Evolutionary conservation across 768 basidiomycete genomes (phyloP).

Genomic region (Obba rivulosa): DNA sequence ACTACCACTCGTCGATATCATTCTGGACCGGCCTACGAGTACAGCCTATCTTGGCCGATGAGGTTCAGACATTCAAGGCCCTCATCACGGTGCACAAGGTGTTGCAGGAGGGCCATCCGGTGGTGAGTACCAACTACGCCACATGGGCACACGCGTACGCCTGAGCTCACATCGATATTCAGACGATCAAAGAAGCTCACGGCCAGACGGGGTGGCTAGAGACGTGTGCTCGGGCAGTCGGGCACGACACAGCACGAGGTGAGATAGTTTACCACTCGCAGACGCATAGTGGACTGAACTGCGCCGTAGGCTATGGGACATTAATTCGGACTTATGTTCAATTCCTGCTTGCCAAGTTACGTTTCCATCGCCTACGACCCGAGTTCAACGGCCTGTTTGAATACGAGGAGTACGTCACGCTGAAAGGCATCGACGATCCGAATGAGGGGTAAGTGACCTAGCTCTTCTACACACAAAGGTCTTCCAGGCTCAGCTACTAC

Average conservation of each 20-base stretch:
- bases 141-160: not conserved
- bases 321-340: slow-evolving; percentile 95
- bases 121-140: slow-evolving; percentile 45
- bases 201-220: slow-evolving; percentile 97
- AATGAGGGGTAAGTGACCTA: slow-evolving; percentile 82
- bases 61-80: slow-evolving; percentile 97
- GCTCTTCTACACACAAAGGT: not conserved
- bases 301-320: slow-evolving; percentile 72
- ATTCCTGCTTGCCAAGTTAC: slow-evolving; percentile 90
- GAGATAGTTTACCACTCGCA: not conserved
- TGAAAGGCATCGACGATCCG: slow-evolving; percentile 97
- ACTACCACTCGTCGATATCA: slow-evolving; percentile 95
- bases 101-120: slow-evolving; percentile 94
- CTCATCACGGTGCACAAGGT: slow-evolving; percentile 98
- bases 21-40: slow-evolving; percentile 98
- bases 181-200: slow-evolving; percentile 97
- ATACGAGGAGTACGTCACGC: slow-evolving; percentile 96
- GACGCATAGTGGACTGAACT: not conserved
- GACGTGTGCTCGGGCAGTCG: slow-evolving; percentile 89
- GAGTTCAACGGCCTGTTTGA: slow-evolving; percentile 99
- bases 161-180: slow-evolving; percentile 7
- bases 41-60: slow-evolving; percentile 94
- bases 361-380: slow-evolving; percentile 91
- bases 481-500: slow-evolving; percentile 2
- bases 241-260: slow-evolving; percentile 77